Conservation (phyloP, 2,329 filamentous ascomycete species). For the Penicillium freii region DNA sequence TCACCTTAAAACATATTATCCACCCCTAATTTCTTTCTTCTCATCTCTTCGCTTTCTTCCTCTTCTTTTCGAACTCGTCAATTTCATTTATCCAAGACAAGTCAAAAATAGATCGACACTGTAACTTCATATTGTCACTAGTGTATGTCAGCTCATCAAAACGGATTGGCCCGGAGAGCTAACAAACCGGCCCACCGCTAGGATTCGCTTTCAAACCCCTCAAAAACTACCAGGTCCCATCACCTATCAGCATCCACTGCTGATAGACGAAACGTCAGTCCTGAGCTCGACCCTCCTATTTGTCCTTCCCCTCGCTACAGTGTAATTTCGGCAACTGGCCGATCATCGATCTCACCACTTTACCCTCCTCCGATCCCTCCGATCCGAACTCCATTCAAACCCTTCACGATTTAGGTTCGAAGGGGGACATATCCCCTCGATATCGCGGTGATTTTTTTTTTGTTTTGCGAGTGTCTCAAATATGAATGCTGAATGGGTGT, state of each 20-base stretch:
- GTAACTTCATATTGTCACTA: background rate
- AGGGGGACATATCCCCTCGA: conserved; percentile 16
- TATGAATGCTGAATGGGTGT: conserved; percentile 39
- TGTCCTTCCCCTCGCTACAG: conserved; percentile 8
- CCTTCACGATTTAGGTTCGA: conserved; percentile 8
- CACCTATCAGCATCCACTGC: conserved; percentile 18
- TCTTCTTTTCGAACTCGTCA: background rate
- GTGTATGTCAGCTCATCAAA: background rate
- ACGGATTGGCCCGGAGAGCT: conserved; percentile 14
- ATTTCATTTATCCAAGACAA: too few species aligned
- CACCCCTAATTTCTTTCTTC: background rate
- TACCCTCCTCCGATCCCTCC: conserved; percentile 4
- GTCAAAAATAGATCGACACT: background rate
- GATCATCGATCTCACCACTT: conserved; percentile 4
- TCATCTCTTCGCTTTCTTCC: background rate
- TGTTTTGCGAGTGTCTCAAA: conserved; percentile 26
- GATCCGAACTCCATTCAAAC: conserved; percentile 7
- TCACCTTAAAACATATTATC: background rate
- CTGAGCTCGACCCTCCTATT: conserved; percentile 17
- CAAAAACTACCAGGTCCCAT: conserved; percentile 1
- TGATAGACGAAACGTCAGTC: conserved; percentile 29
- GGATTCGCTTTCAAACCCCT: conserved; percentile 7
- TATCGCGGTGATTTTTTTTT: background rate
- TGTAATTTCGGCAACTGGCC: conserved; percentile 11
- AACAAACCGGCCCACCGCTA: conserved; percentile 20